Percentiles rank a stretch among this genome's conserved stretches.
Conservation (phyloP, 306 rosid species). For the Oxytropis ochrocephala region DNA sequence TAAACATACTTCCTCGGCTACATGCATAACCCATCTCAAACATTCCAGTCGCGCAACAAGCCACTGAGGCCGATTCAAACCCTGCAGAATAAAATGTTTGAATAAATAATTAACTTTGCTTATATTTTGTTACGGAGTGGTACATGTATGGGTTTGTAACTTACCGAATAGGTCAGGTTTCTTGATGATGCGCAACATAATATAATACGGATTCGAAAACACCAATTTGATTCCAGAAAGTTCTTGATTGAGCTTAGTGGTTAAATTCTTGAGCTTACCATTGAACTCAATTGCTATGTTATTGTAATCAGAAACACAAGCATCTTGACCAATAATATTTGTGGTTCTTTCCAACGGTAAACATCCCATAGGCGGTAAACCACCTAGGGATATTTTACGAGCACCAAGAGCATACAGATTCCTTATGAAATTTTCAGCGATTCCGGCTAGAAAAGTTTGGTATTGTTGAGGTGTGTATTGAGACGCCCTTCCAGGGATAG, state of each 20-base stretch:
- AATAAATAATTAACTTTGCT: too few relatives aligned
- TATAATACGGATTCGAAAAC: conserved; percentile 66
- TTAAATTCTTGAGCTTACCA: conserved; percentile 43
- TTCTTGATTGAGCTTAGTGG: conserved; percentile 39
- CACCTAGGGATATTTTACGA: conserved; percentile 78
- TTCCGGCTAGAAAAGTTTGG: conserved; percentile 48
- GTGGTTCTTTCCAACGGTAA: conserved; percentile 79
- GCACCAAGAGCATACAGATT: conserved; percentile 65
- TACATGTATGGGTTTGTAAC: neutral
- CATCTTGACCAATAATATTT: conserved; percentile 41
- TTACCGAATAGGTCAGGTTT: conserved; percentile 59
- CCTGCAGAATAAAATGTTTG: conserved; percentile 32
- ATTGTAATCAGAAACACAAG: conserved; percentile 46
- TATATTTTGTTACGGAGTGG: neutral
- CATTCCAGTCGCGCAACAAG: conserved; percentile 88
- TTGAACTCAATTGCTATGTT: conserved; percentile 64
- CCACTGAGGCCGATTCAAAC: conserved; percentile 48
- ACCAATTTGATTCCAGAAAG: conserved; percentile 56
- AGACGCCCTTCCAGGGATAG: conserved; percentile 45
- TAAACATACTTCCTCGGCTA: conserved; percentile 41
- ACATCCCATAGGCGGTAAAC: conserved; percentile 96
- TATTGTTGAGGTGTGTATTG: conserved; percentile 44
- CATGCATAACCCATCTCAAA: conserved; percentile 90
- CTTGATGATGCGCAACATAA: conserved; percentile 39
- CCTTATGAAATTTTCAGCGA: conserved; percentile 55